phyloP scores from a whole-genome alignment of 257 asterid species.

The Nicotiana benthamiana region DNA sequence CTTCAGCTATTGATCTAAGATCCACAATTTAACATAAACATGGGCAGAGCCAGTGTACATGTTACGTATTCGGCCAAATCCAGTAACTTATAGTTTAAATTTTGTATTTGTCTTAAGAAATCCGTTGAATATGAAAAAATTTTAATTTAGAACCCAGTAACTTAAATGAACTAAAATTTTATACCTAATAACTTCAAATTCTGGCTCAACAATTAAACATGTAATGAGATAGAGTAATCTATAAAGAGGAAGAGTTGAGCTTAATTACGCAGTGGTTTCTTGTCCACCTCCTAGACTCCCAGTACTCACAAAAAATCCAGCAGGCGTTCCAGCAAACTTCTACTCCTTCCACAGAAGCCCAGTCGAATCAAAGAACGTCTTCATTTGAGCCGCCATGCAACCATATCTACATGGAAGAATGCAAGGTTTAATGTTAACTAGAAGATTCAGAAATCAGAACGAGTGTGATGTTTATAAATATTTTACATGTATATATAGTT shows the following conservation, averaged over 20 bases:
- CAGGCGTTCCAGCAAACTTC: constrained; percentile 86
- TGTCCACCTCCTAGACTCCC: constrained; percentile 99
- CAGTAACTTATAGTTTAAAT: too few species aligned
- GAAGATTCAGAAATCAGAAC: background rate
- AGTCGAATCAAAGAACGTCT: constrained; percentile 86
- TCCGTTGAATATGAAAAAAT: too few species aligned
- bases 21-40: too few species aligned
- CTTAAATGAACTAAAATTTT: too few species aligned
- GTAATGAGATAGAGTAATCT: background rate
- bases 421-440: background rate
- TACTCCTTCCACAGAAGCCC: constrained; percentile 89
- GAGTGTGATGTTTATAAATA: background rate
- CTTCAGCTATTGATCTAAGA: too few species aligned
- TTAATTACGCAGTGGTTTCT: constrained; percentile 98
- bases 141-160: too few species aligned
- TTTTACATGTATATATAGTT: background rate
- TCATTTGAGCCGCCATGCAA: constrained; percentile 97
- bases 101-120: too few species aligned
- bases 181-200: too few species aligned
- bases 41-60: too few species aligned
- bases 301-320: constrained; percentile 89
- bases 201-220: background rate
- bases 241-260: background rate
- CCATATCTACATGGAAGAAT: constrained; percentile 18
- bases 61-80: too few species aligned